Percentiles rank a stretch among this genome's conserved stretches.
Conservation (phyloP, 352 stramenopile species). For the Albugo laibachii region DNA sequence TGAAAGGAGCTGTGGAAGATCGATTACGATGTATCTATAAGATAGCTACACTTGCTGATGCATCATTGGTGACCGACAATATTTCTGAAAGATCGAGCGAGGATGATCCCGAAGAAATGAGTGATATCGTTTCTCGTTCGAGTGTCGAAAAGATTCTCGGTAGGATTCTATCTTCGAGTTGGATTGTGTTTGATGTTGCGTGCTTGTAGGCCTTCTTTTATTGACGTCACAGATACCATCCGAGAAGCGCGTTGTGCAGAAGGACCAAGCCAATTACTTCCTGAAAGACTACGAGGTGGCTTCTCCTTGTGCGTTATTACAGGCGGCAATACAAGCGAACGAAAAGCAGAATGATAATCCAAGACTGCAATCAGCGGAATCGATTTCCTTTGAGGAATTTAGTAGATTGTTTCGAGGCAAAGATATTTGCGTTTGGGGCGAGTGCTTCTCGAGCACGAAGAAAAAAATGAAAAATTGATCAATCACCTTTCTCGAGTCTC, state of each 20-base stretch:
- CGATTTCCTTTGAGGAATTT: constrained; percentile 59
- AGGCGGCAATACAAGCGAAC: constrained; percentile 6
- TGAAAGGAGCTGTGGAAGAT: constrained; percentile 53
- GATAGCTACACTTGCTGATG: constrained; percentile 19
- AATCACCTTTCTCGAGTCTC: neutral
- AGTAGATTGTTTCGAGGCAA: constrained; percentile 60
- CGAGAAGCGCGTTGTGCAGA: constrained; percentile 55
- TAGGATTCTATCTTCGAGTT: neutral
- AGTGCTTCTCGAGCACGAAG: constrained; percentile 73
- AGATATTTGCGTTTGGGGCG: constrained; percentile 64
- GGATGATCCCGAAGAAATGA: constrained; percentile 6
- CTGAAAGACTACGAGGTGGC: constrained; percentile 54
- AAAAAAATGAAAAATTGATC: constrained; percentile 5
- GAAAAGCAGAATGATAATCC: constrained; percentile 22
- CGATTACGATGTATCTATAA: constrained; percentile 54
- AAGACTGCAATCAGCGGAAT: constrained; percentile 17
- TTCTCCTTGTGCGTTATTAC: constrained; percentile 15
- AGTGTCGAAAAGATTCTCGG: constrained; percentile 3
- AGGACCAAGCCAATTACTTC: constrained; percentile 47
- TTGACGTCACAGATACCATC: constrained; percentile 69
- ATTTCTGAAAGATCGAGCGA: constrained; percentile 4
- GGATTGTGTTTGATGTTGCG: neutral
- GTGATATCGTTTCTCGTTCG: neutral
- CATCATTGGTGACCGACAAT: constrained; percentile 12
- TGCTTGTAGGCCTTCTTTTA: constrained; percentile 25